phyloP scores from a whole-genome alignment of 2,329 filamentous ascomycete species.

The Herpotrichia juniperi region DNA sequence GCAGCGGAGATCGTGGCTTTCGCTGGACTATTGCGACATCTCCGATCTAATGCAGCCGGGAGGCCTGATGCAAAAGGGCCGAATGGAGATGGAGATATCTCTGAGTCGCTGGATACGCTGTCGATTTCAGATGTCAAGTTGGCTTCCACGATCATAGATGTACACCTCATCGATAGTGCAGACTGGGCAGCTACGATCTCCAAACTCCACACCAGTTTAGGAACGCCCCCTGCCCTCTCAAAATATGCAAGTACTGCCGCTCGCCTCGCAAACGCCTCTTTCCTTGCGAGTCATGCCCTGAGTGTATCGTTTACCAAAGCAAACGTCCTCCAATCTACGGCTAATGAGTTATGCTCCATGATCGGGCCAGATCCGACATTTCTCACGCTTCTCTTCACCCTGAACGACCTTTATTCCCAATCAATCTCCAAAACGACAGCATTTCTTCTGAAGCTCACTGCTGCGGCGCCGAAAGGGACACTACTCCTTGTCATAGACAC shows the following conservation, averaged over 20 bases:
- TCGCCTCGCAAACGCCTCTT: neutral
- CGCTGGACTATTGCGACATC: neutral
- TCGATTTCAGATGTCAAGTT: neutral
- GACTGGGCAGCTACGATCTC: neutral
- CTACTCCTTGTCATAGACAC: neutral
- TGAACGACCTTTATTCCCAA: neutral
- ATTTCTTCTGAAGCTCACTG: neutral
- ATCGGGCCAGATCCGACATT: neutral
- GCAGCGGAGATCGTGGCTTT: neutral
- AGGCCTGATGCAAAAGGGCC: neutral
- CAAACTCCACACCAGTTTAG: neutral
- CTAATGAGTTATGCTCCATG: neutral
- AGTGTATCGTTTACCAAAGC: neutral
- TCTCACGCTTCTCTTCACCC: neutral
- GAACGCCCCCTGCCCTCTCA: neutral
- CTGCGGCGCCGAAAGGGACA: neutral
- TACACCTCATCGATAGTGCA: neutral
- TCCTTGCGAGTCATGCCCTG: neutral
- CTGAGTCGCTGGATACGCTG: neutral
- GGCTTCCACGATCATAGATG: neutral
- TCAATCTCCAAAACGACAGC: constrained; percentile 1
- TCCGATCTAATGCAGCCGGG: neutral
- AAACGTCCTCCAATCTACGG: neutral
- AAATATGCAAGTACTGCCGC: neutral
- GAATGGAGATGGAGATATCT: neutral